phyloP scores from a whole-genome alignment of 306 rosid genomes.

The Medicago ruthenica region DNA sequence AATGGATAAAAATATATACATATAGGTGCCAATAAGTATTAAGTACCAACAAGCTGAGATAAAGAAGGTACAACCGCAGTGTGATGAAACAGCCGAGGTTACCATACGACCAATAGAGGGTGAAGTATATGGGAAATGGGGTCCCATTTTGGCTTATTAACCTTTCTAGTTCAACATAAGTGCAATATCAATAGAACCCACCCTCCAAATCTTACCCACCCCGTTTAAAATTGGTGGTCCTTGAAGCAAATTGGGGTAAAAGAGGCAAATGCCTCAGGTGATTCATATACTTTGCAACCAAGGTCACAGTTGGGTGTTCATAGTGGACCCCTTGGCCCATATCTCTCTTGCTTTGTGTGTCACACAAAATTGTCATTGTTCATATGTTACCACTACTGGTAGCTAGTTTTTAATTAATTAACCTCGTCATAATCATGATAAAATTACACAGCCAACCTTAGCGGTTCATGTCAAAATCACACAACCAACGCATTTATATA shows the following conservation, averaged over 20 bases:
- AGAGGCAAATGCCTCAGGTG: slow-evolving; percentile 39
- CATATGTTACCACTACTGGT: background rate
- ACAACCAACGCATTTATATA: slow-evolving; percentile 37
- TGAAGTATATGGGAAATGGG: slow-evolving; percentile 14
- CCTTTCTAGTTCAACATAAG: slow-evolving; percentile 29
- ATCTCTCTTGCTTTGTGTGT: slow-evolving; percentile 35
- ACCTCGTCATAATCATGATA: background rate
- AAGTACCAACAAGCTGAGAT: slow-evolving; percentile 29
- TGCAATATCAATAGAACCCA: slow-evolving; percentile 56
- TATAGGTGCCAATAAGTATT: background rate
- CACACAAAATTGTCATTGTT: slow-evolving; percentile 11
- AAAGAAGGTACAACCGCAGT: slow-evolving; percentile 31
- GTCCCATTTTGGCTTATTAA: slow-evolving; percentile 50
- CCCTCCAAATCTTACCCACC: slow-evolving; percentile 66
- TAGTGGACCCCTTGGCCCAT: slow-evolving; percentile 41
- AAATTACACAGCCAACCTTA: background rate
- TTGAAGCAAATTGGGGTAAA: slow-evolving; percentile 7
- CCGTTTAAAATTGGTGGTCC: slow-evolving; percentile 50
- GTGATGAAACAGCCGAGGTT: slow-evolving; percentile 44
- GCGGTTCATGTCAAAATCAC: slow-evolving; percentile 19
- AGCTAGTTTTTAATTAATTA: background rate
- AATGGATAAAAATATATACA: background rate
- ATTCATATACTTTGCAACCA: slow-evolving; percentile 37
- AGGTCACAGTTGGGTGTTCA: slow-evolving; percentile 18
- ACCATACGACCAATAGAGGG: slow-evolving; percentile 40